Base-by-base conservation (phyloP, 768 basidiomycete genomes). In the Suillus brevipes region DNA sequence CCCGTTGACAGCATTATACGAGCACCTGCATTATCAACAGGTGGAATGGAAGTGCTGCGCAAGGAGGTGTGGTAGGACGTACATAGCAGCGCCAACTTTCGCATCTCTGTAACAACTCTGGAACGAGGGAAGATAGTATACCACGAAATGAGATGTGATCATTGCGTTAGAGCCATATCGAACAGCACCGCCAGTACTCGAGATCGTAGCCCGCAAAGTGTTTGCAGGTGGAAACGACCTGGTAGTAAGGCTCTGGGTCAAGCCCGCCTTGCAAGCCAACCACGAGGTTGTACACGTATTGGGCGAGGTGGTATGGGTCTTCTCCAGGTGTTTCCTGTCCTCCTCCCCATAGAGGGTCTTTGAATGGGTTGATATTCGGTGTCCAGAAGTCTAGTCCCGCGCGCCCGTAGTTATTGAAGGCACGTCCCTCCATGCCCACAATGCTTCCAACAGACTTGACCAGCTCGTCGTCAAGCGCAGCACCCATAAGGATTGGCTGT, bases 261-360 rank as follows among this genome's bases (percentile, higher is more conserved):
- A 86, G 77, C 4, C 86, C 86, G 16, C 86, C 86, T 71, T 88
- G 85, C 3, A 87, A 76, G 0, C 86, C 86, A 3, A 82, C 73
- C 28, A 88, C 79, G 55, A 87, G 78, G 67, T 81, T 81, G 70
- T 80, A 81, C 25, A 85, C 84, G 65, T 87, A 88, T 75, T 81
- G 81, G 0, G 82, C 71, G 37, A 83, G 75, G 65, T 82, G 84
- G 74, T 80, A 85, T 0, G 85, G 81, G 58, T 88, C 87, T 73
- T 88, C 86, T 61, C 86, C 86, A 7, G 85, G 86, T 0, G 86
- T 87, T 73, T 87, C 87, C 67, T 86, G 85, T 0, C 85, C 85
- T 53, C 86, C 78, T 7, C 86, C 86, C 86, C 87, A 87, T 14
- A 85, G 84, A 50, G 87, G 86, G 66, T 88, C 87, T 64, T 82